Evolutionary conservation across 2,329 filamentous ascomycete species (phyloP).

Genomic region (Fusarium verrucosum): DNA sequence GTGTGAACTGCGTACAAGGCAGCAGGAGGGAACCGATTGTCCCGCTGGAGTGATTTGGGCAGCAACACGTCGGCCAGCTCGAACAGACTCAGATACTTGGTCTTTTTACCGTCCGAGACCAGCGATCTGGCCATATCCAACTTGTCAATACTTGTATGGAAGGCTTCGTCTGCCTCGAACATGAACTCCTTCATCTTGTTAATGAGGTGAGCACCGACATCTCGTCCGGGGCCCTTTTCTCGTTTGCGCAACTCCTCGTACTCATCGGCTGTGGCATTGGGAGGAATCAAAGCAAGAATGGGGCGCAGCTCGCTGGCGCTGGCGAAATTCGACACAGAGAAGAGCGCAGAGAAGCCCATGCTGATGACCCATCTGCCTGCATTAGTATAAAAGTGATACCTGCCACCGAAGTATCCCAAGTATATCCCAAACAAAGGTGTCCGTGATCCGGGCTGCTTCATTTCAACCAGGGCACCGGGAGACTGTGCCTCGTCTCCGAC

Average conservation of each 20-base stretch:
- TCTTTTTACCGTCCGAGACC: conserved; percentile 50
- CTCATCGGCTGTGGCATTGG: conserved; percentile 41
- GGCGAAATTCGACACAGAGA: conserved; percentile 61
- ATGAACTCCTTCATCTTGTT: conserved; percentile 59
- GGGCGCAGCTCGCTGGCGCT: conserved; percentile 53
- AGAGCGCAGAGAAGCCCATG: conserved; percentile 56
- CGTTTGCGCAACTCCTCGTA: conserved; percentile 47
- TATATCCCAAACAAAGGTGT: conserved; percentile 62
- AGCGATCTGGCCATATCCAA: conserved; percentile 58
- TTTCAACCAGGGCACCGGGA: conserved; percentile 63
- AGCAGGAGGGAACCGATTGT: conserved; percentile 54
- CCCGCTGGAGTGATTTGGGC: conserved; percentile 47
- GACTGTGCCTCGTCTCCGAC: conserved; percentile 42
- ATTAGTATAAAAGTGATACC: conserved; percentile 64
- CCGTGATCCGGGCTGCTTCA: conserved; percentile 54
- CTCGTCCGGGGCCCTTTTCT: conserved; percentile 56
- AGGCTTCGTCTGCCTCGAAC: conserved; percentile 54
- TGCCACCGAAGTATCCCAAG: conserved; percentile 60
- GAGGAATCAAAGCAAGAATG: conserved; percentile 47
- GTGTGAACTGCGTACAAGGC: conserved; percentile 76
- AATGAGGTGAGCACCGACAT: conserved; percentile 55
- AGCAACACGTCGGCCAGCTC: conserved; percentile 61
- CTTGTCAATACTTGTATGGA: conserved; percentile 58
- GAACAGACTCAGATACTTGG: conserved; percentile 60
- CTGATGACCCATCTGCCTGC: conserved; percentile 61